Percentiles rank a stretch among this genome's conserved stretches.
Evolutionary conservation across 495 filamentous ascomycete genomes (phyloP).

Genomic region (Eremomyces bilateralis): DNA sequence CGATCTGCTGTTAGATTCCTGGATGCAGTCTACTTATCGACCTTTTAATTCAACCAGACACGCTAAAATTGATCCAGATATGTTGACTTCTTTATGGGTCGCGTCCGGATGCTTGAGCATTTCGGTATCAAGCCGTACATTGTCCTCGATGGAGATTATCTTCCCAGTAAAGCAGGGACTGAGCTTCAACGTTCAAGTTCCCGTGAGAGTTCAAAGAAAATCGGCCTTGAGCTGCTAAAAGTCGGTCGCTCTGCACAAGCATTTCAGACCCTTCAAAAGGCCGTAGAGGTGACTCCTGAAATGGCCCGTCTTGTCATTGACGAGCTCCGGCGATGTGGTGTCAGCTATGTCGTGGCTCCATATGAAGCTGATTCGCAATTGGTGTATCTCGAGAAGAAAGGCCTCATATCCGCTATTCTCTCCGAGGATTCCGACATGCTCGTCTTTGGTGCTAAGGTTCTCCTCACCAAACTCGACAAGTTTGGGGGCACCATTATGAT

Average conservation of each 20-base stretch:
- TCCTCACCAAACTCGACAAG: constrained; percentile 87
- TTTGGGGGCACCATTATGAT: constrained; percentile 87
- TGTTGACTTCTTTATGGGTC: constrained; percentile 77
- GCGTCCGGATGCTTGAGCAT: constrained; percentile 78
- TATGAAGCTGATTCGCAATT: constrained; percentile 97
- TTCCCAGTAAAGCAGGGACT: constrained; percentile 89
- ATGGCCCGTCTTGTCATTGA: constrained; percentile 91
- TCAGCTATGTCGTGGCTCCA: constrained; percentile 83
- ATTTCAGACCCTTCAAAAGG: constrained; percentile 75
- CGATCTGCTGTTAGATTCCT: too few species aligned
- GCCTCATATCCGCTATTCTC: constrained; percentile 64
- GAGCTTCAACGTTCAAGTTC: constrained; percentile 47
- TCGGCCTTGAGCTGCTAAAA: constrained; percentile 57
- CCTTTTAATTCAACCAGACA: too few species aligned
- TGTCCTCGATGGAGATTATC: constrained; percentile 87
- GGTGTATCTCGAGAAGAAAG: constrained; percentile 73
- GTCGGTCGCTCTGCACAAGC: constrained; percentile 65
- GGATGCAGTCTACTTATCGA: too few species aligned
- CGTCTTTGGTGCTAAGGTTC: constrained; percentile 76
- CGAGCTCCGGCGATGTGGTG: constrained; percentile 54
- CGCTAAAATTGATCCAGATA: constrained; percentile 31
- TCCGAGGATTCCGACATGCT: constrained; percentile 94
- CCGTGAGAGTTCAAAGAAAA: constrained; percentile 49
- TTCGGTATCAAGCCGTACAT: constrained; percentile 84
- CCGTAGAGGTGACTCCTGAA: constrained; percentile 83